These are phyloP conservation scores for Rutidosis leptorrhynchoides DNA, from an alignment of 129 eudicot species.

Conservation along the genomic window DNA sequence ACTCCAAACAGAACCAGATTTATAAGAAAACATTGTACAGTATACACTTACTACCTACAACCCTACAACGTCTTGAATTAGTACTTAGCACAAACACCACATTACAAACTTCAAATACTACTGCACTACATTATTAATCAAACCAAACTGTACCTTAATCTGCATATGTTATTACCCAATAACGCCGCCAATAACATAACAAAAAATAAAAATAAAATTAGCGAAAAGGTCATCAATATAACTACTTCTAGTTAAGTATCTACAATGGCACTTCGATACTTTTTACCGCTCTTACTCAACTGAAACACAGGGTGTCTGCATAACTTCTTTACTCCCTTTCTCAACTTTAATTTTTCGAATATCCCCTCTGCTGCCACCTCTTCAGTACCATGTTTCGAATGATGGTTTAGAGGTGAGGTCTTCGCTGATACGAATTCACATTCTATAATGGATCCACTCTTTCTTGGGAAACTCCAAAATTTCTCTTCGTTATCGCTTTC, in stretches of 20 bases:
- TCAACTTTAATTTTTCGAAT: constrained; percentile 45
- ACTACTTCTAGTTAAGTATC: constrained; percentile 12
- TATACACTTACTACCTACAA: constrained; percentile 17
- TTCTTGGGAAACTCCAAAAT: constrained; percentile 48
- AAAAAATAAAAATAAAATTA: constrained; percentile 1
- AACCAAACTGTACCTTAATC: constrained; percentile 11
- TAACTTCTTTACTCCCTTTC: constrained; percentile 58
- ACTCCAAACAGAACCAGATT: not conserved
- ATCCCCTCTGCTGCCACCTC: constrained; percentile 47
- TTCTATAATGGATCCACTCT: constrained; percentile 33
- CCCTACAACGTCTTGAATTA: constrained; percentile 17
- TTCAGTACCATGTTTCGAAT: constrained; percentile 30
- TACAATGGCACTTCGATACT: constrained; percentile 21
- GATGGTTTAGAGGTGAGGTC: constrained; percentile 33
- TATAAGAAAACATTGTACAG: not conserved
- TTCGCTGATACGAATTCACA: constrained; percentile 27
- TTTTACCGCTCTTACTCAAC: constrained; percentile 39
- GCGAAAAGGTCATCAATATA: not conserved
- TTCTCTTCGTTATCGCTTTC: constrained; percentile 37
- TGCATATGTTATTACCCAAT: constrained; percentile 13
- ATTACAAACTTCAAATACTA: constrained; percentile 12
- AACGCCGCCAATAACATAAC: constrained; percentile 11
- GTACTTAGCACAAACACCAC: constrained; percentile 21
- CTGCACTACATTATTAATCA: constrained; percentile 18
- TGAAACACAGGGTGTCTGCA: constrained; percentile 66